A percentile compares a stretch with the other conserved stretches of the same genome.
Conservation (phyloP, 495 filamentous ascomycete genomes). For the Neurospora africana region DNA sequence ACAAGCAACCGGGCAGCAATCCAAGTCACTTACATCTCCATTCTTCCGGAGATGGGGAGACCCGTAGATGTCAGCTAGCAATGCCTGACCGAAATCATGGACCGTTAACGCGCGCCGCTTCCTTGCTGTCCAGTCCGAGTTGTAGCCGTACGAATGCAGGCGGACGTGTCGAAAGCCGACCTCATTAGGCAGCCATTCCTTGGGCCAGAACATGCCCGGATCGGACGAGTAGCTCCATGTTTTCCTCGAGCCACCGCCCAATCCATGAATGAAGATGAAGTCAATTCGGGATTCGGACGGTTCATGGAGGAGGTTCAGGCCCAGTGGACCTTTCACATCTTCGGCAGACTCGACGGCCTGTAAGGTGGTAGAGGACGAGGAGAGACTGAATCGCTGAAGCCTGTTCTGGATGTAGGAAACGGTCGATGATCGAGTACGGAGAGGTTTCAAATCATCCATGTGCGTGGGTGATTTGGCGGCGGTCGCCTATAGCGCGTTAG, state of each 20-base stretch:
- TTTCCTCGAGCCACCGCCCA: slow-evolving; percentile 16
- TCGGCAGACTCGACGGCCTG: no score
- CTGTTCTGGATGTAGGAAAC: no score
- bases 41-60: slow-evolving; percentile 9
- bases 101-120: slow-evolving; percentile 12
- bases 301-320: slow-evolving; percentile 8
- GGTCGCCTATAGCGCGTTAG: no score
- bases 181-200: slow-evolving; percentile 23
- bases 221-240: slow-evolving; percentile 16
- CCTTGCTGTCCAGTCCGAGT: slow-evolving; percentile 15
- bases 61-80: slow-evolving; percentile 13
- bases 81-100: slow-evolving; percentile 18
- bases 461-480: no score
- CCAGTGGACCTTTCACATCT: slow-evolving; percentile 5
- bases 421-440: no score
- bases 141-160: slow-evolving; percentile 22
- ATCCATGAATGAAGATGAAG: slow-evolving; percentile 22
- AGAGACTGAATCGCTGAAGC: no score
- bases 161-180: slow-evolving; percentile 16
- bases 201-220: slow-evolving; percentile 18
- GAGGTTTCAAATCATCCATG: no score
- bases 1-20: background rate
- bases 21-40: slow-evolving; percentile 10
- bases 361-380: no score
- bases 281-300: slow-evolving; percentile 13